Percentiles rank a stretch among this genome's conserved stretches.
Evolutionary conservation across 2,329 filamentous ascomycete genomes (phyloP).

Genomic region (Fusarium sp.): DNA sequence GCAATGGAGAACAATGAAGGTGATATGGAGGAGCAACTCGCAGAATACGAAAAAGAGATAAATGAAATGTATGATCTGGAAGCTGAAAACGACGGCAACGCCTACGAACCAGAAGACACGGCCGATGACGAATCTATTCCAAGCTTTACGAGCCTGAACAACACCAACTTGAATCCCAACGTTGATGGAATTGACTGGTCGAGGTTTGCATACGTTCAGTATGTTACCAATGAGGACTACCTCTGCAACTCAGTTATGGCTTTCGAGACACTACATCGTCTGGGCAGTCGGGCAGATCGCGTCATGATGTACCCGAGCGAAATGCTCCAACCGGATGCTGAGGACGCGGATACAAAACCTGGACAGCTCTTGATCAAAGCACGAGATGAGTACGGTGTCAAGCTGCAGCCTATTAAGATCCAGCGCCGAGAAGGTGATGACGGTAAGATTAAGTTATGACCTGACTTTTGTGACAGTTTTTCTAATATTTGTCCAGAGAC

Average conservation of each 20-base stretch:
- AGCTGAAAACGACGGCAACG: background rate
- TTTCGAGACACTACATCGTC: slow-evolving; percentile 56
- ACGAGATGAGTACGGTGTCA: slow-evolving; percentile 58
- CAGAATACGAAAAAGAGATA: background rate
- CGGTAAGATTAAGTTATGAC: slow-evolving; percentile 43
- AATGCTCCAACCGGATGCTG: slow-evolving; percentile 47
- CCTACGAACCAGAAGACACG: background rate
- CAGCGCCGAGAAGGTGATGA: slow-evolving; percentile 52
- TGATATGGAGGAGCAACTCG: background rate
- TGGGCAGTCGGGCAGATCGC: slow-evolving; percentile 57
- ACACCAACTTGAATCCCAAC: background rate
- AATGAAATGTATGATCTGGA: background rate
- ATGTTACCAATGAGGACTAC: slow-evolving; percentile 59
- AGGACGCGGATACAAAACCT: background rate
- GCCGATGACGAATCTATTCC: background rate
- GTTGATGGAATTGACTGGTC: slow-evolving; percentile 24
- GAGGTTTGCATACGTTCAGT: slow-evolving; percentile 60
- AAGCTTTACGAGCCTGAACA: background rate
- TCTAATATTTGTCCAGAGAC: no score
- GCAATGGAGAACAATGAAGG: background rate
- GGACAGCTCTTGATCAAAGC: slow-evolving; percentile 53
- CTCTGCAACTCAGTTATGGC: slow-evolving; percentile 64
- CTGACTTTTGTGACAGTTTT: no score
- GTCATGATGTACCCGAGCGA: slow-evolving; percentile 59
- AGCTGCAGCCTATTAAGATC: slow-evolving; percentile 55